Conservation (phyloP, 2,329 filamentous ascomycete genomes). For the Claviceps africana region DNA sequence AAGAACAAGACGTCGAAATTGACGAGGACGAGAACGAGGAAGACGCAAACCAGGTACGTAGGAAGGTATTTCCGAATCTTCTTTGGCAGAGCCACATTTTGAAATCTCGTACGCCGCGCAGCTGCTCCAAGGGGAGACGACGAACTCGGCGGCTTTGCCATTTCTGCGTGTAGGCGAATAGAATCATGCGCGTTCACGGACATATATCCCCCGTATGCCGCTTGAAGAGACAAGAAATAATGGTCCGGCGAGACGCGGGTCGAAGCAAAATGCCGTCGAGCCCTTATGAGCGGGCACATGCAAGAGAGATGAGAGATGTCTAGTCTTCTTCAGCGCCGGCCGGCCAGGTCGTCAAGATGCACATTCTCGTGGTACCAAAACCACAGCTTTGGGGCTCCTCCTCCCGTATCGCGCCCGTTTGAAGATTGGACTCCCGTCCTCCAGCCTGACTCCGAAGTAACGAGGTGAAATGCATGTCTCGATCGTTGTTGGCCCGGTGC, state of each 20-base stretch:
- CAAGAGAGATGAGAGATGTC: too few species aligned
- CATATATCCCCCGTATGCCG: neutral
- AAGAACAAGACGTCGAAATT: neutral
- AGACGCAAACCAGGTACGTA: constrained; percentile 29
- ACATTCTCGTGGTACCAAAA: neutral
- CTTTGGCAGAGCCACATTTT: constrained; percentile 26
- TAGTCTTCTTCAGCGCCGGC: neutral
- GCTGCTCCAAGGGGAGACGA: neutral
- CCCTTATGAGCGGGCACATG: neutral
- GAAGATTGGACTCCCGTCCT: neutral
- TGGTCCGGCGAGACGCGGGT: neutral
- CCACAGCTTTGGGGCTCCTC: neutral
- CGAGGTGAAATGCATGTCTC: neutral
- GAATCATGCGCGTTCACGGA: too few species aligned
- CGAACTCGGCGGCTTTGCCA: neutral
- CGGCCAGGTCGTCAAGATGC: neutral
- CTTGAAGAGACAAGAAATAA: neutral
- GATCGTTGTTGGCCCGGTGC: neutral
- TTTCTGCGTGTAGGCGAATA: too few species aligned
- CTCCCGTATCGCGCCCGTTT: neutral
- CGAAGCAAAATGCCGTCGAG: neutral
- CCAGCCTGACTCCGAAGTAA: neutral
- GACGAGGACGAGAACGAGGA: constrained; percentile 18
- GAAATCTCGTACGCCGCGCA: constrained; percentile 12
- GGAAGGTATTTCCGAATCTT: constrained; percentile 34